These are phyloP conservation scores for Camellia sinensis DNA, from an alignment of 148 eudicot species.

Conservation along the genomic window DNA sequence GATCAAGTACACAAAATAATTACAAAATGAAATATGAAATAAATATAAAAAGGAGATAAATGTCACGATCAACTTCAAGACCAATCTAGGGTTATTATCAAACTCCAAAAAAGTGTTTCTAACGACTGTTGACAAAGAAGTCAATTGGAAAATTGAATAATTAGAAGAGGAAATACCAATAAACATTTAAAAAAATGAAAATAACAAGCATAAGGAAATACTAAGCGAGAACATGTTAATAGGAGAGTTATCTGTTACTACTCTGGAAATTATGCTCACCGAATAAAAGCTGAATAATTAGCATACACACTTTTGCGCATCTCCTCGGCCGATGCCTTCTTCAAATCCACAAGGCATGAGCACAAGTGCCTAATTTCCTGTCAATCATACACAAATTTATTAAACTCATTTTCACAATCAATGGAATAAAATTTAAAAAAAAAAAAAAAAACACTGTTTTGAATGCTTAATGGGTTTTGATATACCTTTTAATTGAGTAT, in stretches of 20 bases:
- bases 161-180: neutral
- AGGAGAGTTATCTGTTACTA: neutral
- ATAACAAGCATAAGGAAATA: neutral
- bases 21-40: neutral
- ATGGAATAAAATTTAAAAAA: too few species aligned
- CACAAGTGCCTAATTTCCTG: constrained; percentile 79
- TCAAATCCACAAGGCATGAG: constrained; percentile 58
- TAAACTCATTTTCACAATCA: neutral
- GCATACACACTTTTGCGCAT: constrained; percentile 99
- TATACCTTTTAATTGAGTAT: too few species aligned
- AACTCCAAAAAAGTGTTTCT: neutral
- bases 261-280: constrained; percentile 41
- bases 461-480: too few species aligned
- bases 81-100: neutral
- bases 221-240: neutral
- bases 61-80: neutral
- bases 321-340: constrained; percentile 95
- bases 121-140: neutral
- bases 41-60: neutral
- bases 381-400: neutral
- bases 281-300: constrained; percentile 84
- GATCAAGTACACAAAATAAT: neutral
- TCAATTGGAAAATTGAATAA: constrained; percentile 1
- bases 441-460: too few species aligned
- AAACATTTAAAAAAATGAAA: neutral